A percentile compares a stretch with the other conserved stretches of the same genome.
phyloP scores from a whole-genome alignment of 768 basidiomycete species.

The Sporobolomyces roseus region DNA sequence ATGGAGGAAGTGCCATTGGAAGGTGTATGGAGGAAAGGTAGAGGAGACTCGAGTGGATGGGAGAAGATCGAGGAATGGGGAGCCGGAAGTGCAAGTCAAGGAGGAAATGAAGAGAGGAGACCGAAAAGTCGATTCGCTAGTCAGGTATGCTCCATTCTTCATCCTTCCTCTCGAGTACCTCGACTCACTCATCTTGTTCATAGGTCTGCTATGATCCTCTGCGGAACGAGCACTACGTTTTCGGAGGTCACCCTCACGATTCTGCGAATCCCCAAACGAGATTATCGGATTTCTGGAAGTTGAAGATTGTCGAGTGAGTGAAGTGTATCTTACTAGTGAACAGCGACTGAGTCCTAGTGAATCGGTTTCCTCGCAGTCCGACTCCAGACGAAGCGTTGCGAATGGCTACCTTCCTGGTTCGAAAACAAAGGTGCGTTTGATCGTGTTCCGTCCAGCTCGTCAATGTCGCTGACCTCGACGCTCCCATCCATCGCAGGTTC shows the following conservation, averaged over 20 bases:
- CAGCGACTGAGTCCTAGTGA: no score
- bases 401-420: constrained; percentile 40
- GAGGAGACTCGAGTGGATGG: constrained; percentile 5
- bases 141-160: constrained; percentile 12
- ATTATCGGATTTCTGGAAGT: constrained; percentile 33
- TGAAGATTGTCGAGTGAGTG: constrained; percentile 34
- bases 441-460: no score
- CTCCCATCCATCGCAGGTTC: no score
- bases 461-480: no score
- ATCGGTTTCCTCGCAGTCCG: no score
- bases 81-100: constrained; percentile 9
- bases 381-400: constrained; percentile 39
- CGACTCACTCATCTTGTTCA: neutral
- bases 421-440: constrained; percentile 40
- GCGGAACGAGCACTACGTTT: constrained; percentile 29
- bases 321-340: no score
- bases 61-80: constrained; percentile 5
- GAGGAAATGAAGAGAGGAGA: neutral
- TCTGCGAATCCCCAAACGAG: neutral
- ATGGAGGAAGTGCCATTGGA: constrained; percentile 8
- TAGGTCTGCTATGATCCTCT: constrained; percentile 39
- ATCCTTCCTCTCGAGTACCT: neutral
- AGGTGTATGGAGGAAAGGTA: constrained; percentile 6
- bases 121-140: constrained; percentile 25
- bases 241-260: constrained; percentile 30